Evolutionary conservation across 805 yeast genomes (phyloP).

Genomic region (Dipodascus albidus): DNA sequence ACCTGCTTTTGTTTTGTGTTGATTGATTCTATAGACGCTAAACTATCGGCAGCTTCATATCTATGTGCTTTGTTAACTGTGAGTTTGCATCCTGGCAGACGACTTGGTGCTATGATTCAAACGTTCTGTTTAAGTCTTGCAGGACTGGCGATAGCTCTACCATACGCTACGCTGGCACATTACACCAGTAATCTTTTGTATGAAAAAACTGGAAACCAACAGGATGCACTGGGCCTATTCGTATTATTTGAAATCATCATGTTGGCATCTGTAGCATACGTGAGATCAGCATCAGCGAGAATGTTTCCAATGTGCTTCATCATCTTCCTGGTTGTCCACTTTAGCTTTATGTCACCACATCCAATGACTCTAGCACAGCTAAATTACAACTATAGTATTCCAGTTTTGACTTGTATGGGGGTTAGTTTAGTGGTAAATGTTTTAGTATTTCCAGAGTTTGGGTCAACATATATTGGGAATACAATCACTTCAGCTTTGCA

Average conservation of each 20-base stretch:
- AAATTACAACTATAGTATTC: constrained; percentile 30
- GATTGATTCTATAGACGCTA: constrained; percentile 26
- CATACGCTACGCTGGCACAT: constrained; percentile 32
- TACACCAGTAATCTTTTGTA: constrained; percentile 31
- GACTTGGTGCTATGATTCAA: constrained; percentile 38
- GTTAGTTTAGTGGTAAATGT: constrained; percentile 34
- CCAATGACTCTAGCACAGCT: constrained; percentile 22
- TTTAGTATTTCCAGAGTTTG: constrained; percentile 39
- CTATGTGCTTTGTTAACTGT: constrained; percentile 36
- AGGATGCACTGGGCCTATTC: constrained; percentile 33
- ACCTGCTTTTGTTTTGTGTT: constrained; percentile 33
- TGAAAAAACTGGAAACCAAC: constrained; percentile 14
- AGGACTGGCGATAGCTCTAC: constrained; percentile 33
- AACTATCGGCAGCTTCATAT: constrained; percentile 32
- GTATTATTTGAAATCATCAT: constrained; percentile 35
- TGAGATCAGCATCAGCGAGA: constrained; percentile 36
- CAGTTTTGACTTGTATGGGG: constrained; percentile 37
- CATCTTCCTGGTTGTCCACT: constrained; percentile 39
- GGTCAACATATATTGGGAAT: constrained; percentile 37
- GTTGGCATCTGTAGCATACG: constrained; percentile 39
- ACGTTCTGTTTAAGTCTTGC: constrained; percentile 30
- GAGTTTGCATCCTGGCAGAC: constrained; percentile 39
- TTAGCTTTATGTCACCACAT: constrained; percentile 32
- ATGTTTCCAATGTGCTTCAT: constrained; percentile 38
- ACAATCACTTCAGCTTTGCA: constrained; percentile 30